Base-by-base conservation (phyloP, 2,329 filamentous ascomycete species). In the Paracoccidioides lutzii region DNA sequence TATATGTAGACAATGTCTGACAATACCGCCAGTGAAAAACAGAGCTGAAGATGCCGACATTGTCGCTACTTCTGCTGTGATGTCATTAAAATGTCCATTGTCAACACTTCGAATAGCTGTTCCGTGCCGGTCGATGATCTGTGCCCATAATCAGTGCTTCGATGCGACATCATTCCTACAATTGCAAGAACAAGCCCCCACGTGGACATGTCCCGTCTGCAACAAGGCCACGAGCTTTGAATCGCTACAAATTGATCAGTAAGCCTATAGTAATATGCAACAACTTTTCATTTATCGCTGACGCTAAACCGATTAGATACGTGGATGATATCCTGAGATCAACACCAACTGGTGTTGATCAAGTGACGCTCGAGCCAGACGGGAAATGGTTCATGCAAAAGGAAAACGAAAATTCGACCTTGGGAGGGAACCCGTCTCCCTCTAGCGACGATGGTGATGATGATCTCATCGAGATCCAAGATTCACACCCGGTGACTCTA, bases 181-280 rank as follows among this genome's bases (percentile, higher is more conserved):
- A 64, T 74, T 98, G 33, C 91, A 97, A 68, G 90, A 97, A 68
- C 93, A 98, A 74, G 91, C 89, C 0, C 93, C 93, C 0, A 94
- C 93, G 15, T 98, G 93, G 93, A 78, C 83, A n/a, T 98, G 93
- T 65, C 93, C 93, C 0, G 85, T 96, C 28, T 98, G 93, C 75
- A 91, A 85, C 70, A 94, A 90, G 65, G 73, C 81, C 0, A 84
- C 90, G 1, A 82, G 84, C 0, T 98, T 88, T 69, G 86, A 91
- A 52, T 83, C 81, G 50, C 74, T 98, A 30, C 89, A 88, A 9
- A 82, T 97, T 35, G 93, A 98, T 63, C 87, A 93, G 81, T 93
- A 76, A 71, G 82, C 73, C 46, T 41, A 42, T 32, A 30, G 30
- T 51, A n/a, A 32, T 10, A 15, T 3, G 7, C 38, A 28, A 12